A percentile compares a stretch with the other conserved stretches of the same genome.
Conservation (phyloP, 2,329 filamentous ascomycete genomes). For the Trichoderma sp. region DNA sequence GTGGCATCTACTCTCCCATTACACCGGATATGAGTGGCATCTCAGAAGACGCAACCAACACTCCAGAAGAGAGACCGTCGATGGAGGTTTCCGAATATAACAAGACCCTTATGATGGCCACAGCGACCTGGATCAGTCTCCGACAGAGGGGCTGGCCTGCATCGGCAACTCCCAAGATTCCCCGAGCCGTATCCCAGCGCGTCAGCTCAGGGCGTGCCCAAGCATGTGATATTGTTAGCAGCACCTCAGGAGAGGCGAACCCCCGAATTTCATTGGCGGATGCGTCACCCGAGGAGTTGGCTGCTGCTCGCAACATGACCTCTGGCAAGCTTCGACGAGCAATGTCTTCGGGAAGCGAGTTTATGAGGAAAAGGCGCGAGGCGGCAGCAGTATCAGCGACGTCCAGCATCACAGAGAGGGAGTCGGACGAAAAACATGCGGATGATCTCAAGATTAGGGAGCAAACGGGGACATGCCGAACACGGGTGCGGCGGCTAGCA, state of each 20-base stretch:
- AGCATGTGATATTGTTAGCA: slow-evolving; percentile 21
- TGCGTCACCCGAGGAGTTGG: neutral
- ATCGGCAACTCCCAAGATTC: slow-evolving; percentile 31
- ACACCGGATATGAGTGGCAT: slow-evolving; percentile 26
- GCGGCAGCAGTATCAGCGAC: neutral
- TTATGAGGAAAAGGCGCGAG: slow-evolving; percentile 27
- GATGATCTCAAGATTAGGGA: slow-evolving; percentile 21
- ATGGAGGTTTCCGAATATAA: slow-evolving; percentile 34
- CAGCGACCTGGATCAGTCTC: slow-evolving; percentile 40
- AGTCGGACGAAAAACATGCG: slow-evolving; percentile 1
- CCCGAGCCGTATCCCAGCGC: slow-evolving; percentile 28
- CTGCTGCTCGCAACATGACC: neutral
- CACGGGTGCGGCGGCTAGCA: slow-evolving; percentile 30
- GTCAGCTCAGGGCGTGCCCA: slow-evolving; percentile 18
- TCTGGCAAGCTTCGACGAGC: slow-evolving; percentile 23
- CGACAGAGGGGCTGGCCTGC: slow-evolving; percentile 38
- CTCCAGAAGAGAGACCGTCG: slow-evolving; percentile 32
- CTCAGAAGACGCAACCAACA: slow-evolving; percentile 23
- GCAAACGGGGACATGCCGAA: slow-evolving; percentile 27
- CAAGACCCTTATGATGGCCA: slow-evolving; percentile 39
- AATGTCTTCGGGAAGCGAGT: slow-evolving; percentile 29
- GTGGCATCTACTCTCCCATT: slow-evolving; percentile 46
- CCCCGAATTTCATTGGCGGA: neutral
- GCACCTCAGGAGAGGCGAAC: neutral
- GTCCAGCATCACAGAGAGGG: neutral